Percentiles rank a stretch among this genome's conserved stretches.
Conservation (phyloP, 1,284 basidiomycete genomes). For the Termitomyces sp. region DNA sequence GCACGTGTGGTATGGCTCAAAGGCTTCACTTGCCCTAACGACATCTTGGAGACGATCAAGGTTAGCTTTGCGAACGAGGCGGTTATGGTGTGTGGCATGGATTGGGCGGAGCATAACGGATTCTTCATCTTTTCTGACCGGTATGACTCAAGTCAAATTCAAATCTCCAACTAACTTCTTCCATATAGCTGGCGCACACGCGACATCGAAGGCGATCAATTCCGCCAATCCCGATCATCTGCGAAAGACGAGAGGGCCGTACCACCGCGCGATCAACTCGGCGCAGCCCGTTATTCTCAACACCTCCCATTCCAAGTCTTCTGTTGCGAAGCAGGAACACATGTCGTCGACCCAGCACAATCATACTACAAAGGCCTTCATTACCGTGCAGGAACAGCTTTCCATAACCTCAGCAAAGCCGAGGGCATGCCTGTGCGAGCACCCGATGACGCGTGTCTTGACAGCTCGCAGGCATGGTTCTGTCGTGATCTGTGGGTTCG, state of each 20-base stretch:
- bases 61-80: slow-evolving; percentile 86
- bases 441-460: slow-evolving; percentile 82
- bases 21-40: slow-evolving; percentile 95
- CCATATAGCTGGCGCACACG: slow-evolving; percentile 85
- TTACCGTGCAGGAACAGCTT: slow-evolving; percentile 77
- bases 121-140: slow-evolving; percentile 96
- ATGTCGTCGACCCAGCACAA: slow-evolving; percentile 89
- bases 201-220: slow-evolving; percentile 93
- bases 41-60: slow-evolving; percentile 90
- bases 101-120: slow-evolving; percentile 95
- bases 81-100: slow-evolving; percentile 97
- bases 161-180: not conserved
- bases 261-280: slow-evolving; percentile 79
- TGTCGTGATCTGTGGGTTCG: slow-evolving; percentile 90
- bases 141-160: slow-evolving; percentile 33
- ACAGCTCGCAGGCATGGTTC: slow-evolving; percentile 94
- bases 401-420: slow-evolving; percentile 69
- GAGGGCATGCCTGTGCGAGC: slow-evolving; percentile 54
- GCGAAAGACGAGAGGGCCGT: slow-evolving; percentile 79
- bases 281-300: slow-evolving; percentile 77
- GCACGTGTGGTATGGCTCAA: slow-evolving; percentile 92
- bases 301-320: slow-evolving; percentile 96
- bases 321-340: slow-evolving; percentile 94
- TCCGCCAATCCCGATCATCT: slow-evolving; percentile 90
- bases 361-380: slow-evolving; percentile 85